These are phyloP conservation scores for Coccinonectria pachysandricola DNA, from an alignment of 2,329 filamentous ascomycete genomes.

Conservation along the genomic window DNA sequence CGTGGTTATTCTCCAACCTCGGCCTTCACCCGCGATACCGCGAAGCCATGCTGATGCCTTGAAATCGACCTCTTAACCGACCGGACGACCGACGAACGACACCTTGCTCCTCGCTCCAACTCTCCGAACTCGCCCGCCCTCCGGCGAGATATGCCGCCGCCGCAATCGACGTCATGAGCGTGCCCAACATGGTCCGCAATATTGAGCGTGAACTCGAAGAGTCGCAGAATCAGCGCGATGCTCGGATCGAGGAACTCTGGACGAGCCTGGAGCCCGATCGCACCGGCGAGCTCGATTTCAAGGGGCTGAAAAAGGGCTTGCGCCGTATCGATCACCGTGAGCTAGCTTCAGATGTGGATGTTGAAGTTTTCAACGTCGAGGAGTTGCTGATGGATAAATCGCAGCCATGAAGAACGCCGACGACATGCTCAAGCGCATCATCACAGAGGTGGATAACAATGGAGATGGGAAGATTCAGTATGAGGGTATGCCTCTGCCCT, in stretches of 20 bases:
- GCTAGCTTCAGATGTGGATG: too few species aligned
- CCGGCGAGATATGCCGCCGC: conserved; percentile 25
- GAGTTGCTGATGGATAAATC: conserved; percentile 15
- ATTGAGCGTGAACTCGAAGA: conserved; percentile 60
- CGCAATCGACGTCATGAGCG: conserved; percentile 21
- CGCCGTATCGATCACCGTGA: conserved; percentile 85
- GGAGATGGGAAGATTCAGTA: conserved; percentile 86
- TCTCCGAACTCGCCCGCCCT: conserved; percentile 7
- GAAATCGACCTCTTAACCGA: too few species aligned
- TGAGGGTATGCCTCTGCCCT: conserved; percentile 50
- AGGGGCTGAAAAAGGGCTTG: conserved; percentile 74
- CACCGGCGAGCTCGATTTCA: conserved; percentile 73
- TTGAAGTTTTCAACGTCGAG: too few species aligned
- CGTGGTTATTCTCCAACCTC: too few species aligned
- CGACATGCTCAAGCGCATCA: conserved; percentile 67
- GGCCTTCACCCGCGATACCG: too few species aligned
- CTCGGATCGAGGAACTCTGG: conserved; percentile 78
- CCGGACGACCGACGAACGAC: too few species aligned
- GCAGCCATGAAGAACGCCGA: conserved; percentile 81
- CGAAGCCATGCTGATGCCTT: too few species aligned
- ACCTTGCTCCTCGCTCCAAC: conserved; percentile 7
- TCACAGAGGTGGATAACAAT: conserved; percentile 75
- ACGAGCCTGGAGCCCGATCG: conserved; percentile 64
- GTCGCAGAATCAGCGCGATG: conserved; percentile 68
- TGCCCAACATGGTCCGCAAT: conserved; percentile 39